Evolutionary conservation across 352 stramenopile species (phyloP).

Genomic region (Detonula confervacea): DNA sequence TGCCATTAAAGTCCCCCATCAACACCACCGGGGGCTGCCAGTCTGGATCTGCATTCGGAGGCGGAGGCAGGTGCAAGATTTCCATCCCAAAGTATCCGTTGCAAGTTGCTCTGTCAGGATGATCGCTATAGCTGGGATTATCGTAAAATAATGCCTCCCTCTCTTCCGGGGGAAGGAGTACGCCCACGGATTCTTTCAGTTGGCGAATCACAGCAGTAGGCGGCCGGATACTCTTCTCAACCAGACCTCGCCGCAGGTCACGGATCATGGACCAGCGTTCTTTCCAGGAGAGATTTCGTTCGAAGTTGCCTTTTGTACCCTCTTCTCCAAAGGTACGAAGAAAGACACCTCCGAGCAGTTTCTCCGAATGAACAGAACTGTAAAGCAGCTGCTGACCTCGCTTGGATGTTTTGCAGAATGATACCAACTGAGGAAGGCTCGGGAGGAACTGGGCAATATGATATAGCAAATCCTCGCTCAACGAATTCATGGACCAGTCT

Average conservation of each 20-base stretch:
- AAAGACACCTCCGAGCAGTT: constrained; percentile 40
- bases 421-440: constrained; percentile 16
- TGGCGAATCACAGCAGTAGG: background rate
- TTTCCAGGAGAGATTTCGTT: constrained; percentile 33
- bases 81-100: no score
- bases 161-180: constrained; percentile 33
- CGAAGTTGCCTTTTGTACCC: constrained; percentile 24
- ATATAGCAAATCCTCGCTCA: constrained; percentile 44
- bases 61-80: constrained; percentile 30
- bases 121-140: constrained; percentile 37
- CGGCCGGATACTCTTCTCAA: background rate
- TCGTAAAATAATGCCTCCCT: constrained; percentile 49
- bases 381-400: constrained; percentile 19
- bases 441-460: constrained; percentile 39
- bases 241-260: constrained; percentile 18
- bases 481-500: constrained; percentile 32
- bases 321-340: constrained; percentile 26
- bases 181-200: constrained; percentile 28
- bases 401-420: constrained; percentile 40
- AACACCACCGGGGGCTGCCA: constrained; percentile 36
- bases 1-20: constrained; percentile 42
- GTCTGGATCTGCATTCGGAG: constrained; percentile 29
- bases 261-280: constrained; percentile 40
- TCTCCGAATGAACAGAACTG: constrained; percentile 20
- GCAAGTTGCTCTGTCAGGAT: no score